Percentiles rank a stretch among this genome's conserved stretches.
Conservation (phyloP, 2,329 filamentous ascomycete genomes). For the Phyllosticta citrichinensis region DNA sequence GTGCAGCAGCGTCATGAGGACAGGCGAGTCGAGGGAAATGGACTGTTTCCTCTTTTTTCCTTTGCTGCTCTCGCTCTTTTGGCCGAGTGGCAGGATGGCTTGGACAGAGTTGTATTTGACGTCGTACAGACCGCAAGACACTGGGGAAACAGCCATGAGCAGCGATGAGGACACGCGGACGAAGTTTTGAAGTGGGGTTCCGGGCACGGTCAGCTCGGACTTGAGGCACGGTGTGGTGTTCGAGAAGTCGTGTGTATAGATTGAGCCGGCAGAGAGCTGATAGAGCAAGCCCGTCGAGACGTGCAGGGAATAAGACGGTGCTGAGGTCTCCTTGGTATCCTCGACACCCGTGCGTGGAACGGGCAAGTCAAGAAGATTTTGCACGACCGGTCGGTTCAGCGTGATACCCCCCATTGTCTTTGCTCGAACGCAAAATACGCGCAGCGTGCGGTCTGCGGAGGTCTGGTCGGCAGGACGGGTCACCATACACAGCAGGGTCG, state of each 20-base stretch:
- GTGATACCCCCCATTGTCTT: constrained; percentile 22
- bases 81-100: constrained; percentile 28
- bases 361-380: constrained; percentile 23
- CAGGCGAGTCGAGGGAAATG: constrained; percentile 37
- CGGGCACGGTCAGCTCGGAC: constrained; percentile 40
- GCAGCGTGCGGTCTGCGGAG: constrained; percentile 14
- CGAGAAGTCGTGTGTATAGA: constrained; percentile 56
- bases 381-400: constrained; percentile 20
- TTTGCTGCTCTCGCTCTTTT: constrained; percentile 19
- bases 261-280: constrained; percentile 43
- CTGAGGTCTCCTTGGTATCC: constrained; percentile 3
- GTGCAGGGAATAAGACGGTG: constrained; percentile 46
- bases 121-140: constrained; percentile 50
- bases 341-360: constrained; percentile 17
- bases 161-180: constrained; percentile 57
- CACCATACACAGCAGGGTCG: constrained; percentile 25
- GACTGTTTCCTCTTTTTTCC: constrained; percentile 25
- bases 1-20: constrained; percentile 21
- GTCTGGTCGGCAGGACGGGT: constrained; percentile 14
- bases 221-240: constrained; percentile 51
- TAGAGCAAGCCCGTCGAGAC: constrained; percentile 54
- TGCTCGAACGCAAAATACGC: constrained; percentile 22
- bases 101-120: constrained; percentile 51
- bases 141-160: constrained; percentile 50
- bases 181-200: constrained; percentile 50